Evolutionary conservation across 495 filamentous ascomycete genomes (phyloP).

Genomic region (Penicillium desertorum): DNA sequence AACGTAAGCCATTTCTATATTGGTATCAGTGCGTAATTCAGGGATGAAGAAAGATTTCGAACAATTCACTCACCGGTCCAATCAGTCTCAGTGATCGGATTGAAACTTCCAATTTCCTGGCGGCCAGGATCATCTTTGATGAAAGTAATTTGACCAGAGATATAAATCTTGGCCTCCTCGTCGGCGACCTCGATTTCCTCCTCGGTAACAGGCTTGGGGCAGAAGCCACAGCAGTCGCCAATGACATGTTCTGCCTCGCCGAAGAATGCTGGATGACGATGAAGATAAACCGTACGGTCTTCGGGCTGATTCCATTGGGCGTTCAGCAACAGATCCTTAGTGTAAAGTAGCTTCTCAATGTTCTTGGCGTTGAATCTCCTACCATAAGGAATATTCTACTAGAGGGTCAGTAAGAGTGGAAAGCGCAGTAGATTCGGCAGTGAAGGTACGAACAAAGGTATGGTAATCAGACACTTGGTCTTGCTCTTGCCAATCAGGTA

Average conservation of each 20-base stretch:
- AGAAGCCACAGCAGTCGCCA: slow-evolving; percentile 75
- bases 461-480: slow-evolving; percentile 76
- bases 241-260: slow-evolving; percentile 66
- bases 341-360: slow-evolving; percentile 77
- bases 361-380: slow-evolving; percentile 64
- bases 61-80: slow-evolving; percentile 66
- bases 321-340: slow-evolving; percentile 77
- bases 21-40: not conserved
- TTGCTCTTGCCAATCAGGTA: slow-evolving; percentile 75
- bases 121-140: slow-evolving; percentile 77
- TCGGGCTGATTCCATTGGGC: slow-evolving; percentile 80
- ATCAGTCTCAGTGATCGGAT: slow-evolving; percentile 75
- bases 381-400: slow-evolving; percentile 69
- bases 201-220: slow-evolving; percentile 63
- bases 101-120: slow-evolving; percentile 70
- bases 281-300: slow-evolving; percentile 67
- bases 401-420: slow-evolving; percentile 2
- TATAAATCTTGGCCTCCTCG: slow-evolving; percentile 68
- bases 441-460: slow-evolving; percentile 51
- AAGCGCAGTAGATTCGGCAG: not conserved
- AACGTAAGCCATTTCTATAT: slow-evolving; percentile 63
- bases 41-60: no score
- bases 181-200: slow-evolving; percentile 68
- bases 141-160: slow-evolving; percentile 68
- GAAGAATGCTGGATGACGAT: slow-evolving; percentile 77